Base-by-base conservation (phyloP, 306 rosid species). In the Citrullus colocynthis region DNA sequence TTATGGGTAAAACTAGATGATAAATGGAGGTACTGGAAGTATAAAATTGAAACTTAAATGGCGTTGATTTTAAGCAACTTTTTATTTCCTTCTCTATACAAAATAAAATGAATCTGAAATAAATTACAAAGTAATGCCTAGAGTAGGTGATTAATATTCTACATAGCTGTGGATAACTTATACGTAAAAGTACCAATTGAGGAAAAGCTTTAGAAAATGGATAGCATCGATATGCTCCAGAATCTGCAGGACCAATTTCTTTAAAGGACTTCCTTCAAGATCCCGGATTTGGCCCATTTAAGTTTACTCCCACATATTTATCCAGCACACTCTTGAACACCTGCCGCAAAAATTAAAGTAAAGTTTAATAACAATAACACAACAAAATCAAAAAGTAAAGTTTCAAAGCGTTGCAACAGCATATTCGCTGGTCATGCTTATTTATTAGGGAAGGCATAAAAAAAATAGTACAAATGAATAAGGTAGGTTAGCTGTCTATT, bases 281-380 rank as follows among this genome's bases (percentile, higher is more conserved):
- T 79, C 85, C 74, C 3, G 78, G 75, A 83, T 87, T 86, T 80
- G 83, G 89, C 85, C 86, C 86, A 78, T 83, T 87, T 75, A 84
- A 86, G 81, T 88, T 84, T 66, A 85, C 90, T 83, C 96, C 96
- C 88, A 93, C 77, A 76, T 87, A 90, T 85, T 93, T 96, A 79
- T 91, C 93, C 86, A 91, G 81, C 56, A 92, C 97, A 44, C 85
- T 91, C 88, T 81, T 89, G 84, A 84, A 92, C 70, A 90, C 99
- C 99, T 96, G 91, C 79, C 81, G 41, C 78, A 82, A 51, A 80
- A 79, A 73, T 52, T 74, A 52, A 74, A 72, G 58, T 28, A 72
- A 72, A 74, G 44, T 17, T 48, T 44, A 74, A 49, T 52, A 28
- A 9, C 16, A 32, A 52, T 17, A 34, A 52, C 39, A 70, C 6